A percentile compares a stretch with the other conserved stretches of the same genome.
Evolutionary conservation across 140 eudicot species (phyloP).

Genomic region (Flaveria floridana): DNA sequence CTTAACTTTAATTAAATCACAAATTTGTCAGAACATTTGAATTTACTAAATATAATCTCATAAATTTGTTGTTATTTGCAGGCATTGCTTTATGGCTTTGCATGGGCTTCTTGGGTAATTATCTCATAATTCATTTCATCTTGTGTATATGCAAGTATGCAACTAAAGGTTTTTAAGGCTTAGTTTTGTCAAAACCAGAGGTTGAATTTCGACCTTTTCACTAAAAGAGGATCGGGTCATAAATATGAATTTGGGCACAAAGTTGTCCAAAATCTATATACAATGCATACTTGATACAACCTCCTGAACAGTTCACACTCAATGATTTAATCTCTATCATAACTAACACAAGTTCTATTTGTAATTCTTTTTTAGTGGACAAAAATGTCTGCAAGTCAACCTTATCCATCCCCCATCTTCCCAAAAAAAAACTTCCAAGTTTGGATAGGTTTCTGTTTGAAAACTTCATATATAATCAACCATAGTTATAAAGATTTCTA

Average conservation of each 20-base stretch:
- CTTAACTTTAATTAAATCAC: neutral
- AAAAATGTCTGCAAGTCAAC: no score
- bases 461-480: no score
- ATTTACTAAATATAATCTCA: slow-evolving; percentile 1
- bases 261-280: neutral
- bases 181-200: neutral
- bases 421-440: no score
- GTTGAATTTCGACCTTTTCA: neutral
- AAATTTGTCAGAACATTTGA: neutral
- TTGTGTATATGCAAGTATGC: neutral
- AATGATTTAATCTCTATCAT: neutral
- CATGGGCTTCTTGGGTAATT: slow-evolving; percentile 96
- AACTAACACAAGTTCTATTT: neutral
- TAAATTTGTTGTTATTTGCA: slow-evolving; percentile 35
- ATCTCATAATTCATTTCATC: slow-evolving; percentile 15
- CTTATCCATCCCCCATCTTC: no score
- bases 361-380: neutral
- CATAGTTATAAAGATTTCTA: neutral
- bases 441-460: no score
- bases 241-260: neutral
- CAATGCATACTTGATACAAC: neutral
- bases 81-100: slow-evolving; percentile 91
- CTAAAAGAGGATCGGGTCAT: neutral
- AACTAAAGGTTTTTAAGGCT: neutral
- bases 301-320: neutral